Base-by-base conservation (phyloP, 2,329 filamentous ascomycete genomes). In the Fusarium haematococcum region DNA sequence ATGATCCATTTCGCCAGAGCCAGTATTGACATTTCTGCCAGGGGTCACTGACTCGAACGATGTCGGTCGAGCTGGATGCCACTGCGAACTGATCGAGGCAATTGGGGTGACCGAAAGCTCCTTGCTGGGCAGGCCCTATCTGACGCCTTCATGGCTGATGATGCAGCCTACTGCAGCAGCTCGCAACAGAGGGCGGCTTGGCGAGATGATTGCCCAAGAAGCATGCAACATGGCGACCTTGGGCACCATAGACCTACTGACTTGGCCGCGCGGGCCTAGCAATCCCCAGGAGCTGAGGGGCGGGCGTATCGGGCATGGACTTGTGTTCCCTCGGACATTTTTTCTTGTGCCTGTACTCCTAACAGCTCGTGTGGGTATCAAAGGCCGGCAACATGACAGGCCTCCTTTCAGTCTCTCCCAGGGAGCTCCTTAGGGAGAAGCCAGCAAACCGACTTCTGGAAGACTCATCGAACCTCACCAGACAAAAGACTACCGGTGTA, bases 321-420 rank as follows among this genome's bases (percentile, higher is more conserved):
- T 80, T 81, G 80, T 84, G 80, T 81, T 77, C 79, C 79, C 75
- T 81, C 81, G 80, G 81, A 79, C 77, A 81, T 78, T 82, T 82
- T 82, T 81, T 77, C 70, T 75, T 82, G 80, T 82, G 78, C 77
- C 83, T 84, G 84, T 84, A 83, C 82, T 68, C 80, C 76, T 73
- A 76, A 76, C 78, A 76, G 80, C 80, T 81, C 80, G 79, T 81
- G 79, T 82, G 80, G 80, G 79, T 79, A 78, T 83, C 82, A 70
- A 74, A 61, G 69, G 59, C 62, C 54, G 67, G 69, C 73, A 68
- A 70, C 70, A 66, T 79, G 76, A 77, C 77, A 78, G 74, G 71
- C 60, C 61, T 67, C 63, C 60, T 60, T 69, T 60, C 56, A 60
- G 41, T 43, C 62, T 61, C 52, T 45, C 33, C 48, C 48, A 59